Percentiles rank a stretch among this genome's conserved stretches.
phyloP scores from a whole-genome alignment of 208 protist genomes.

The Acanthamoeba royreba region DNA sequence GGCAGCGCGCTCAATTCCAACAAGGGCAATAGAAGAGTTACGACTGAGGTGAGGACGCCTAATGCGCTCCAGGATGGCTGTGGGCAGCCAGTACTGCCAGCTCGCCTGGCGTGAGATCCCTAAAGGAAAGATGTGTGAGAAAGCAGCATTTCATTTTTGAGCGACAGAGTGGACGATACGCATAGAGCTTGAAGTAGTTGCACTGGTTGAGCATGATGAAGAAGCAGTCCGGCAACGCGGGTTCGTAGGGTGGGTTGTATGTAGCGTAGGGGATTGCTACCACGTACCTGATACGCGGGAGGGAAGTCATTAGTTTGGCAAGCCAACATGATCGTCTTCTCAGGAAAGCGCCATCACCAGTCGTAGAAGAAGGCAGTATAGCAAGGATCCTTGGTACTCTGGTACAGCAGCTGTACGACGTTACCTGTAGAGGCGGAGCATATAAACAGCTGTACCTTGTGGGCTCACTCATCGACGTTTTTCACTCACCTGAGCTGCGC shows the following conservation, averaged over 20 bases:
- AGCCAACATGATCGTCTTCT: no score
- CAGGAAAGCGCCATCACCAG: not conserved
- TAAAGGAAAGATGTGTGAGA: not conserved
- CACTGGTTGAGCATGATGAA: slow-evolving; percentile 13
- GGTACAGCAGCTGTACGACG: not conserved
- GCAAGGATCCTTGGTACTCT: not conserved
- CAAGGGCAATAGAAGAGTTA: not conserved
- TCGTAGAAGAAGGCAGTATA: not conserved
- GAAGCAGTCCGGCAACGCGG: not conserved
- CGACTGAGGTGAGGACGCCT: not conserved
- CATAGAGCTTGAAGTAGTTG: slow-evolving; percentile 33
- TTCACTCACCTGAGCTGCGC: not conserved
- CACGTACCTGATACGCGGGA: not conserved
- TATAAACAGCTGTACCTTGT: no score
- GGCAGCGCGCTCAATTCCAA: not conserved
- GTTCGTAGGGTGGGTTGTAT: not conserved
- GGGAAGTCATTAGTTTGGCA: no score
- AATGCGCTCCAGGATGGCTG: not conserved
- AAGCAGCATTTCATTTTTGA: not conserved
- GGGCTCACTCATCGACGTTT: no score
- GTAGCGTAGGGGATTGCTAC: not conserved
- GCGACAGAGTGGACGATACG: not conserved
- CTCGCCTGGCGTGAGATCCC: not conserved
- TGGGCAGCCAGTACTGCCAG: not conserved
- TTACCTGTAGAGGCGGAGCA: no score